phyloP scores from a whole-genome alignment of 805 yeast genomes.

The Metschnikowia rubicola region DNA sequence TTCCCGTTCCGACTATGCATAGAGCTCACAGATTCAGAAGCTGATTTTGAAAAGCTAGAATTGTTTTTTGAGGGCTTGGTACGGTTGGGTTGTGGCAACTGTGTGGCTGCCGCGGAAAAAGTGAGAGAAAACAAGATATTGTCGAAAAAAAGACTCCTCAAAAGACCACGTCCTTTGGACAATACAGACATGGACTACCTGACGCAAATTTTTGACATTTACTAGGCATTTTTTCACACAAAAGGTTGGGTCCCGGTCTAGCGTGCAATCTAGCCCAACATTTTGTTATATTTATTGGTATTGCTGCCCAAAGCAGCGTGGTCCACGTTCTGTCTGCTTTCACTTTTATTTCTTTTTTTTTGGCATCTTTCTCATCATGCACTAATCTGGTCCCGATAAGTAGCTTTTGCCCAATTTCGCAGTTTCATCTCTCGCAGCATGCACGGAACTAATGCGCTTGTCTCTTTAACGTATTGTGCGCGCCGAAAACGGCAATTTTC shows the following conservation, averaged over 20 bases:
- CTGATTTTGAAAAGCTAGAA: conserved; percentile 22
- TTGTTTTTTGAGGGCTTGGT: conserved; percentile 24
- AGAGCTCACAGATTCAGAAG: conserved; percentile 19
- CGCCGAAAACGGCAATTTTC: conserved; percentile 12
- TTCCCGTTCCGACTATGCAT: conserved; percentile 19
- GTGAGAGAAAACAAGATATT: conserved; percentile 3
- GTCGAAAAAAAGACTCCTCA: conserved; percentile 3
- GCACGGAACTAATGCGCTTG: neutral
- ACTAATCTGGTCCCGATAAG: conserved; percentile 1
- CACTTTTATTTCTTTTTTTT: neutral
- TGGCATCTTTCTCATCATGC: too few relatives aligned
- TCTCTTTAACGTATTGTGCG: conserved; percentile 7
- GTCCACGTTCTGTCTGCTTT: too few relatives aligned
- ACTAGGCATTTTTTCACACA: neutral
- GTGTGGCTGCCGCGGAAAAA: conserved; percentile 9
- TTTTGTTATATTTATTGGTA: too few relatives aligned
- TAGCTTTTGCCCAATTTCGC: conserved; percentile 4
- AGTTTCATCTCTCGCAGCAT: conserved; percentile 2
- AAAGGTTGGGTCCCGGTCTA: too few relatives aligned
- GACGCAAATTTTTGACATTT: conserved; percentile 11
- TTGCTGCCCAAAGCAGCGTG: too few relatives aligned
- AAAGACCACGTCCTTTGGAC: neutral
- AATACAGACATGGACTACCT: conserved; percentile 10
- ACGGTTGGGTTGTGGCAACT: conserved; percentile 24
- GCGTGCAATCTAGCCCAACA: too few relatives aligned